phyloP scores from a whole-genome alignment of 2,329 filamentous ascomycete genomes.

The Fusarium sp. region DNA sequence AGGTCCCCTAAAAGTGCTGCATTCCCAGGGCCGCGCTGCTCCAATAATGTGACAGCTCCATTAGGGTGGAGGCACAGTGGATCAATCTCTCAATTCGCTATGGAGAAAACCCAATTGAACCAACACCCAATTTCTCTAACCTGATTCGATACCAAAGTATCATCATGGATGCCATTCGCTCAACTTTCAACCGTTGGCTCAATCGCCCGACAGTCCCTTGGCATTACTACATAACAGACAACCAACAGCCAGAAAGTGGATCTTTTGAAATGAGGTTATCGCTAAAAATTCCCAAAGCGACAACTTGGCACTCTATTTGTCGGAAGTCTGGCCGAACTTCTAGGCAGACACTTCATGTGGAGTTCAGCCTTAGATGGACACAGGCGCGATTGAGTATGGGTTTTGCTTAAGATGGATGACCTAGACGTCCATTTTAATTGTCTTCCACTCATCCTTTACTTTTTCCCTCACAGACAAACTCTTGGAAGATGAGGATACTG shows the following conservation, averaged over 20 bases:
- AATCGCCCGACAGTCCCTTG: background rate
- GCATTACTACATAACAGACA: background rate
- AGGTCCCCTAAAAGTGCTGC: too few relatives aligned
- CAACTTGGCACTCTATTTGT: background rate
- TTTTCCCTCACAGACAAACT: too few relatives aligned
- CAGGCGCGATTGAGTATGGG: fast-evolving
- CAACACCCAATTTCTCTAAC: too few relatives aligned
- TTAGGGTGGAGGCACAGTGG: too few relatives aligned
- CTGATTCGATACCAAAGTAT: too few relatives aligned
- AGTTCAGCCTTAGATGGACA: background rate
- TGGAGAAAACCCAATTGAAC: too few relatives aligned
- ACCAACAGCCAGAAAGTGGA: background rate
- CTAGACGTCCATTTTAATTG: background rate
- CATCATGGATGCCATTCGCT: too few relatives aligned
- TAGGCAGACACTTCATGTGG: background rate
- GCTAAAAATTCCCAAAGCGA: background rate
- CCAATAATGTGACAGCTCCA: too few relatives aligned
- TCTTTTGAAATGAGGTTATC: background rate
- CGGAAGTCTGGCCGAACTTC: background rate
- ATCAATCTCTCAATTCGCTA: too few relatives aligned
- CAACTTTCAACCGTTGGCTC: background rate
- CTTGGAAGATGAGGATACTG: background rate
- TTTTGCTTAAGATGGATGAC: background rate
- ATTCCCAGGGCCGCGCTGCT: too few relatives aligned
- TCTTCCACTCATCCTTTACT: background rate